These are phyloP conservation scores for Alternaria novae-zelandiae DNA, from an alignment of 2,329 filamentous ascomycete species.

Conservation along the genomic window DNA sequence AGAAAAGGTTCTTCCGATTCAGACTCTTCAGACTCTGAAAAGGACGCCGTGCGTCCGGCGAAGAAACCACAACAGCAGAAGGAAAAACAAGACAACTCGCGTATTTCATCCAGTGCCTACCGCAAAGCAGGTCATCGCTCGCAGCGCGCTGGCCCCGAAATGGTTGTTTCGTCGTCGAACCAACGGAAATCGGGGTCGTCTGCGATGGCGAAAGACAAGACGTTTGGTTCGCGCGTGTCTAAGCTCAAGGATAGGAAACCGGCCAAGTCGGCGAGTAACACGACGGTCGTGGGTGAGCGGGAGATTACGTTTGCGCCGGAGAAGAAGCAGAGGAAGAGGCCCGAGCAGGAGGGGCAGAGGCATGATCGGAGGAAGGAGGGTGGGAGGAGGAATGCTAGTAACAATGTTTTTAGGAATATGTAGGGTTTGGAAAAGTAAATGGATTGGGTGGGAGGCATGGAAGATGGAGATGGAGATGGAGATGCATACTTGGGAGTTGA, in stretches of 20 bases:
- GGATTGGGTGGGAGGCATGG: background rate
- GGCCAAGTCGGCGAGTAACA: constrained; percentile 15
- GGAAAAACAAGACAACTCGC: constrained; percentile 46
- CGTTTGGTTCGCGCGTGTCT: constrained; percentile 64
- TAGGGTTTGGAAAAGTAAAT: constrained; percentile 39
- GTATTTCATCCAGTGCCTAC: constrained; percentile 69
- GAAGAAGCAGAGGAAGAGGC: constrained; percentile 52
- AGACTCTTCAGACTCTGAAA: constrained; percentile 21
- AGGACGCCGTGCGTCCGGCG: constrained; percentile 10
- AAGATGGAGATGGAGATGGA: background rate
- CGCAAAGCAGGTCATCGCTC: constrained; percentile 61
- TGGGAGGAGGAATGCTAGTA: constrained; percentile 73
- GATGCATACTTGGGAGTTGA: background rate
- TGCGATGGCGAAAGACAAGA: constrained; percentile 56
- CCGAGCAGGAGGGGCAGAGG: constrained; percentile 31
- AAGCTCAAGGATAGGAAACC: constrained; percentile 42
- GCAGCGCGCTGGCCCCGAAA: constrained; percentile 48
- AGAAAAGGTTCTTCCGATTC: constrained; percentile 44
- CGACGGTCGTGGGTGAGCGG: constrained; percentile 59
- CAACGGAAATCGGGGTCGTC: constrained; percentile 40
- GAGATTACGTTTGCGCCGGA: constrained; percentile 76
- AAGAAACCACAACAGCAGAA: constrained; percentile 33
- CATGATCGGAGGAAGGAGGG: constrained; percentile 52
- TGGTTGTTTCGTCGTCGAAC: constrained; percentile 60
- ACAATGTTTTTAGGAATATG: constrained; percentile 75